Base-by-base conservation (phyloP, 139 green algal species). In the Picochlorum sp. region DNA sequence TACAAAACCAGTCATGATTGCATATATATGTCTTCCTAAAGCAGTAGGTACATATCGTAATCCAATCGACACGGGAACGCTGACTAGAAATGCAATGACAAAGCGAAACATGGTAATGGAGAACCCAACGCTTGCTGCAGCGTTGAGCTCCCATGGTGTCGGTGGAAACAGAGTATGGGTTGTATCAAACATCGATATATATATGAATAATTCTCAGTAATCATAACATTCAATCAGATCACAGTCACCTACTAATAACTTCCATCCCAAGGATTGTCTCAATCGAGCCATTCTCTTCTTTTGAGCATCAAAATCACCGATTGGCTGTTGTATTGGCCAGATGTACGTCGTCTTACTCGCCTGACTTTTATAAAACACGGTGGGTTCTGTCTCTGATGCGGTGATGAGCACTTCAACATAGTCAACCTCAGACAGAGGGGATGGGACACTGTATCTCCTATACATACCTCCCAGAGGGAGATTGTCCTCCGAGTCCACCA, bases 171-270 rank as follows among this genome's bases (percentile, higher is more conserved):
- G 3, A 24, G 13, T 30, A 34, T 30, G 21, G 0, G 23, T 37
- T n/a, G 23, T 34, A 38, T 59, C 51, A 59, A 59, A 32, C n/a
- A 59, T 32, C 20, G 7, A 41, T 38, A 13, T 10, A 38, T 24
- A 50, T 4, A 45, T 9, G 8, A 10, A 28, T 62, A 16, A 62
- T 10, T 62, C 32, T 61, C 57, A 76, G 49, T 72, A 62, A 46
- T 75, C 32, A 56, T 80, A 92, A 72, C 86, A 92, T 57, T 92
- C 86, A 2, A 91, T 66, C 10, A 90, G 61, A 34, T 92, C 81
- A 59, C 86, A 92, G 14, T 65, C 58, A 10, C 86, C 86, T 41
- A 41, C 34, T 3, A 88, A 72, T 2, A 87, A 44, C 37, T 64
- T 73, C 77, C 81, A 92, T n/a, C 80, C 82, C 44, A 92, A 67